phyloP scores from a whole-genome alignment of 2,329 filamentous ascomycete species.

The Colletotrichum spinosum region DNA sequence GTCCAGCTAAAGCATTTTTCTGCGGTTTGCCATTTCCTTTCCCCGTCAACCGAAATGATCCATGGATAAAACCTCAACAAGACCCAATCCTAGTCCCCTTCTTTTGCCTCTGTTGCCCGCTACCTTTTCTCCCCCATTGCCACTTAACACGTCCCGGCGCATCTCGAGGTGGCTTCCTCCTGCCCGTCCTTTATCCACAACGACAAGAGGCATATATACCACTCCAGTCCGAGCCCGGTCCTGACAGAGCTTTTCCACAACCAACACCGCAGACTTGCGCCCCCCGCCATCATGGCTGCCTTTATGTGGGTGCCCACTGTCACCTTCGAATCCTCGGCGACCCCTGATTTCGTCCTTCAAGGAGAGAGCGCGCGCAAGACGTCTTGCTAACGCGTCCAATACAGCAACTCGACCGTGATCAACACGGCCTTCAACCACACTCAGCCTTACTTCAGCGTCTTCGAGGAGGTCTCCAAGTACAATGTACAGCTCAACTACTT shows the following conservation, averaged over 20 bases:
- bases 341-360: background rate
- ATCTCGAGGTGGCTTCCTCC: constrained; percentile 19
- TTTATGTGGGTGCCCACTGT: constrained; percentile 26
- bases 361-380: constrained; percentile 13
- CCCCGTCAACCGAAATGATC: constrained; percentile 39
- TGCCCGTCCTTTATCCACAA: constrained; percentile 9
- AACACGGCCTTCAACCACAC: constrained; percentile 58
- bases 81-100: constrained; percentile 31
- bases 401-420: constrained; percentile 63
- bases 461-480: constrained; percentile 74
- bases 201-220: too few species aligned
- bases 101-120: constrained; percentile 22
- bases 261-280: constrained; percentile 22
- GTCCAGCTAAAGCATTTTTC: constrained; percentile 14
- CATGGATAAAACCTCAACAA: constrained; percentile 40
- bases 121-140: constrained; percentile 25
- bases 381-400: constrained; percentile 28
- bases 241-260: constrained; percentile 1
- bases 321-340: background rate
- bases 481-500: constrained; percentile 88
- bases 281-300: constrained; percentile 33
- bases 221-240: background rate
- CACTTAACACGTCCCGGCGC: constrained; percentile 21
- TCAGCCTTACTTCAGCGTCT: constrained; percentile 66
- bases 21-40: constrained; percentile 33